A percentile compares a stretch with the other conserved stretches of the same genome.
phyloP scores from a whole-genome alignment of 2,329 filamentous ascomycete species.

The Neopestalotiopsis sp. region DNA sequence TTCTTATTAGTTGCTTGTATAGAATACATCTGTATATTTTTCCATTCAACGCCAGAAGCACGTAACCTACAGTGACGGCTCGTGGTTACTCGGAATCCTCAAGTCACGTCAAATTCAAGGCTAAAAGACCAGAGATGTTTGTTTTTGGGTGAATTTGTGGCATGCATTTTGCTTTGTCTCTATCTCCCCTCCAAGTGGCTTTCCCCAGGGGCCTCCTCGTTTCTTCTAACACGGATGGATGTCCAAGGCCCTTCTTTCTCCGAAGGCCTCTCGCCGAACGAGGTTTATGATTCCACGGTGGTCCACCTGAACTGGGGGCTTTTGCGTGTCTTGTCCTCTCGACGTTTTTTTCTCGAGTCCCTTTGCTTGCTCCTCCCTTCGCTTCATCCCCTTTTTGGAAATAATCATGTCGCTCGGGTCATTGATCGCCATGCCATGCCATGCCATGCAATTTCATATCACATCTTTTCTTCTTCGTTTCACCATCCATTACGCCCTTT shows the following conservation, averaged over 20 bases:
- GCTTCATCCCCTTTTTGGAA: not conserved
- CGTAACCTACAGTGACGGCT: not conserved
- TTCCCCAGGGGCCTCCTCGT: not conserved
- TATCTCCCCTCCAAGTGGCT: not conserved
- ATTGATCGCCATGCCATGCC: constrained; percentile 15
- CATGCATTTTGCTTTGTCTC: not conserved
- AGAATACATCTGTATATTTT: not conserved
- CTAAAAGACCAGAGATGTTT: not conserved
- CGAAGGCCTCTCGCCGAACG: not conserved
- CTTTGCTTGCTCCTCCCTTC: not conserved
- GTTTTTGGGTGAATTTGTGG: not conserved
- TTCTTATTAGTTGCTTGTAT: not conserved
- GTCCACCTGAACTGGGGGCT: not conserved
- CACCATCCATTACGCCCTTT: constrained; percentile 15
- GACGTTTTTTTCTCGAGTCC: not conserved
- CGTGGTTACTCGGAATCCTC: not conserved
- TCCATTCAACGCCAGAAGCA: not conserved
- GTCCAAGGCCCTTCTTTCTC: not conserved
- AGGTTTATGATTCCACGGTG: not conserved
- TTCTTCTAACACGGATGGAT: not conserved
- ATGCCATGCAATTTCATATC: constrained; percentile 13
- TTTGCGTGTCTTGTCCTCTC: not conserved
- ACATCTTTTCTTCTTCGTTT: not conserved
- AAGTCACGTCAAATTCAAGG: too few relatives aligned
- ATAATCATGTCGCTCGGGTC: constrained; percentile 1